Evolutionary conservation across 768 basidiomycete genomes (phyloP).

Genomic region (Russula compacta): DNA sequence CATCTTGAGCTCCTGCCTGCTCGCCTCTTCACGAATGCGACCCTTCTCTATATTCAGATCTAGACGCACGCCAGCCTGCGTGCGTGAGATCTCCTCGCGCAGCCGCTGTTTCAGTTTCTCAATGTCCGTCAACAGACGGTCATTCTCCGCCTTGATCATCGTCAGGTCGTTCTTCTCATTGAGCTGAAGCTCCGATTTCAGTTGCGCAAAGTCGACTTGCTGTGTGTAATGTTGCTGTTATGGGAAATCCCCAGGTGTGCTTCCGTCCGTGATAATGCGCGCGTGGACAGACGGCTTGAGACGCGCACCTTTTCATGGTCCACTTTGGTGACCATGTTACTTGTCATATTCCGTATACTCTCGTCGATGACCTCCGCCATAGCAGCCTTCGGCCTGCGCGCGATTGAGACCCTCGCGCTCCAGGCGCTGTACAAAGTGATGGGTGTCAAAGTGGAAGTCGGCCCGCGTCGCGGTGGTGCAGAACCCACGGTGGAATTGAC

Average conservation of each 20-base stretch:
- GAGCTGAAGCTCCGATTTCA: slow-evolving; percentile 92
- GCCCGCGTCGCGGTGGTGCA: slow-evolving; percentile 11
- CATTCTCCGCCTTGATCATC: slow-evolving; percentile 93
- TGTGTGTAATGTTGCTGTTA: slow-evolving; percentile 82
- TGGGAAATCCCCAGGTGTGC: too few species aligned
- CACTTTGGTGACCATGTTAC: slow-evolving; percentile 90
- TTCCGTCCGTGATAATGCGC: neutral
- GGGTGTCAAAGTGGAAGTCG: slow-evolving; percentile 89
- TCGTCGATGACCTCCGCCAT: slow-evolving; percentile 98
- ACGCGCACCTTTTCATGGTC: slow-evolving; percentile 84
- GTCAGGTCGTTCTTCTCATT: slow-evolving; percentile 96
- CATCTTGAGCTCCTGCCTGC: slow-evolving; percentile 88
- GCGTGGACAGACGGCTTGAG: neutral
- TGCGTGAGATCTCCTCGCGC: slow-evolving; percentile 83
- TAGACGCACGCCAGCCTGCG: slow-evolving; percentile 86
- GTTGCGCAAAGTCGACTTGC: slow-evolving; percentile 93
- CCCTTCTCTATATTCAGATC: slow-evolving; percentile 97
- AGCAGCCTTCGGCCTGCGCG: slow-evolving; percentile 89
- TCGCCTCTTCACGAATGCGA: slow-evolving; percentile 86
- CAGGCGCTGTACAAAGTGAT: slow-evolving; percentile 86
- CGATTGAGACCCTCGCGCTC: slow-evolving; percentile 84
- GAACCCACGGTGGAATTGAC: slow-evolving; percentile 1
- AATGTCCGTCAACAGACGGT: slow-evolving; percentile 82
- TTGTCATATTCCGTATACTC: slow-evolving; percentile 91
- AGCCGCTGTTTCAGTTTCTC: slow-evolving; percentile 93